phyloP scores from a whole-genome alignment of 108 stramenopile genomes.

The Schizochytrium sp. region DNA sequence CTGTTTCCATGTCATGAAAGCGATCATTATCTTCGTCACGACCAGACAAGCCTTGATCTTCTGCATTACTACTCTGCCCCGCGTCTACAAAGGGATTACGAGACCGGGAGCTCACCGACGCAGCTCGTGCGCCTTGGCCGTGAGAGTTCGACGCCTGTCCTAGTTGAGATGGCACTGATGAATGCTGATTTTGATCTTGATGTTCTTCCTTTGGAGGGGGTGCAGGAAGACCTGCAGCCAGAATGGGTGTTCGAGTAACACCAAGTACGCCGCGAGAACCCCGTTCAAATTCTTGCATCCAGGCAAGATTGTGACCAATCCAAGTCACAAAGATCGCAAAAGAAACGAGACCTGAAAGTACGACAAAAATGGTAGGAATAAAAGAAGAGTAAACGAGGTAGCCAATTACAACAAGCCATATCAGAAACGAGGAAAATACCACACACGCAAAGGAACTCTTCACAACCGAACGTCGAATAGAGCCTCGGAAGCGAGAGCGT shows the following conservation, averaged over 20 bases:
- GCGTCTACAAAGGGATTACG: background rate
- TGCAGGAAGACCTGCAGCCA: background rate
- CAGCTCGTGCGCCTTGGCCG: no score
- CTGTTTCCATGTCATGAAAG: background rate
- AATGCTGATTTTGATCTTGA: background rate
- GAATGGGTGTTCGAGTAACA: background rate
- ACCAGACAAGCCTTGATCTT: background rate
- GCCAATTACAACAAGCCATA: slow-evolving; percentile 39
- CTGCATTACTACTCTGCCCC: background rate
- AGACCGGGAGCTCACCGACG: background rate
- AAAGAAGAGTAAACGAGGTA: slow-evolving; percentile 58
- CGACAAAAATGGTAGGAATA: slow-evolving; percentile 44
- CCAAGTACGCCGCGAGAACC: background rate
- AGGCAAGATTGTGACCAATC: slow-evolving; percentile 31
- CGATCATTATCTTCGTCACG: background rate
- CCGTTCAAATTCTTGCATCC: slow-evolving; percentile 22
- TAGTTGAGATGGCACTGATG: no score
- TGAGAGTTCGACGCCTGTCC: no score
- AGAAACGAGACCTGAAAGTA: background rate
- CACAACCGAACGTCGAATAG: background rate
- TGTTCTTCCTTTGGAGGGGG: background rate
- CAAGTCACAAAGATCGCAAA: slow-evolving; percentile 43
- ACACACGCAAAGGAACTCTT: slow-evolving; percentile 16
- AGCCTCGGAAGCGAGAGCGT: slow-evolving; percentile 11
- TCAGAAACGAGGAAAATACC: background rate